These are phyloP conservation scores for Magnusiomyces clavatus DNA, from an alignment of 1,139 yeast genomes.

Conservation along the genomic window DNA sequence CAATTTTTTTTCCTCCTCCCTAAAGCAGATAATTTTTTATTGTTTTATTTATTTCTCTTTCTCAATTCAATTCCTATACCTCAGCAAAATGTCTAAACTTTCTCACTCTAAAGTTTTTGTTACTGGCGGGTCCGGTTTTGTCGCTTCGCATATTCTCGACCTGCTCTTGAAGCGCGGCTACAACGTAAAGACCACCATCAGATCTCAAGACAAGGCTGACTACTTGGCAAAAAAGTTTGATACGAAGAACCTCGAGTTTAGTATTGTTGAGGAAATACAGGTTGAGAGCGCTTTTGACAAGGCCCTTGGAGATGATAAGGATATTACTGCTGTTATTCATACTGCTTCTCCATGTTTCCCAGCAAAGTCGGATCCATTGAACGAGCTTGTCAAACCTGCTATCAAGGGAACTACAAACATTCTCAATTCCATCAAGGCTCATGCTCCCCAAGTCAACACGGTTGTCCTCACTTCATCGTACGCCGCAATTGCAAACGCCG, in stretches of 20 bases:
- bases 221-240: slow-evolving; percentile 31
- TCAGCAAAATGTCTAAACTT: neutral
- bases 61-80: no score
- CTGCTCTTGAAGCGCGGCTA: slow-evolving; percentile 34
- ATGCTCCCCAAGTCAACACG: slow-evolving; percentile 42
- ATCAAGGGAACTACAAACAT: slow-evolving; percentile 43
- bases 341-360: slow-evolving; percentile 49
- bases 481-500: slow-evolving; percentile 37
- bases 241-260: slow-evolving; percentile 38
- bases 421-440: slow-evolving; percentile 36
- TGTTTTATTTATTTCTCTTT: no score
- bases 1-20: no score
- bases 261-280: slow-evolving; percentile 46
- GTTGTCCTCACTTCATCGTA: slow-evolving; percentile 52
- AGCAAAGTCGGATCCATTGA: slow-evolving; percentile 37
- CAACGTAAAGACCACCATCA: slow-evolving; percentile 52
- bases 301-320: slow-evolving; percentile 42
- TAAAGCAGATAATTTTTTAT: no score
- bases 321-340: slow-evolving; percentile 48
- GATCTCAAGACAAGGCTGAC: slow-evolving; percentile 46
- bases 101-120: slow-evolving; percentile 33
- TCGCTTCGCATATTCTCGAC: slow-evolving; percentile 46
- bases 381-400: slow-evolving; percentile 41
- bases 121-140: slow-evolving; percentile 55
- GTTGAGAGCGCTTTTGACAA: slow-evolving; percentile 45